Base-by-base conservation (phyloP, 2,329 filamentous ascomycete species). In the Phyllosticta ampelicida region DNA sequence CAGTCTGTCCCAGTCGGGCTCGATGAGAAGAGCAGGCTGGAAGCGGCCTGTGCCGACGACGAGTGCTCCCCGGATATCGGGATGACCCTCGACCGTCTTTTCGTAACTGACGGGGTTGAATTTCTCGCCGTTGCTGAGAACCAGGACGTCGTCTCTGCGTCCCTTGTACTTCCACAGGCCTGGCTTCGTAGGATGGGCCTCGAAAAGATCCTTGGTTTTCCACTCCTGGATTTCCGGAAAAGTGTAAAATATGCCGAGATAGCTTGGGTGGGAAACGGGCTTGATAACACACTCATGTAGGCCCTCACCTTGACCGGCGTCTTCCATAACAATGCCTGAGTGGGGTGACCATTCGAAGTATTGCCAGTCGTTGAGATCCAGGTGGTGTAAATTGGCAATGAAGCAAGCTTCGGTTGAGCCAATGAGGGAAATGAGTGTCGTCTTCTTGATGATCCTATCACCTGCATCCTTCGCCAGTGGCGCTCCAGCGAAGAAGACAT, bases 41-140 rank as follows among this genome's bases (percentile, higher is more conserved):
- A 66, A 64, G 8, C 65, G 62, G 16, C 63, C 64, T 18, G 63
- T 63, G 1, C 71, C 71, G 9, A 71, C 65, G 11, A 73, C 62
- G 4, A 71, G 51, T 1, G 66, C 68, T 19, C 68, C 68, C 18
- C 63, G 62, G 5, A 73, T 64, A 4, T 61, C 29, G 3, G 62
- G 54, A 26, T 72, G 65, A 9, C 59, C 56, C 19, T 65, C 62
- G 2, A 73, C 55, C 0, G 55, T 56, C 52, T 65, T 60, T 54
- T 69, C 66, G 3, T 62, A 61, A 1, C 36, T 61, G 1, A 61
- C 60, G 9, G 66, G 64, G 51, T 65, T 62, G 36, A 66, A 63
- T 21, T 65, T 66, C 18, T 65, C 64, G 16, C 60, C 59, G 19
- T 62, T 60, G 28, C 60, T 48, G 29, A 67, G 62, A 3, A 62